phyloP scores from a whole-genome alignment of 257 asterid genomes.

The Scutellaria baicalensis region DNA sequence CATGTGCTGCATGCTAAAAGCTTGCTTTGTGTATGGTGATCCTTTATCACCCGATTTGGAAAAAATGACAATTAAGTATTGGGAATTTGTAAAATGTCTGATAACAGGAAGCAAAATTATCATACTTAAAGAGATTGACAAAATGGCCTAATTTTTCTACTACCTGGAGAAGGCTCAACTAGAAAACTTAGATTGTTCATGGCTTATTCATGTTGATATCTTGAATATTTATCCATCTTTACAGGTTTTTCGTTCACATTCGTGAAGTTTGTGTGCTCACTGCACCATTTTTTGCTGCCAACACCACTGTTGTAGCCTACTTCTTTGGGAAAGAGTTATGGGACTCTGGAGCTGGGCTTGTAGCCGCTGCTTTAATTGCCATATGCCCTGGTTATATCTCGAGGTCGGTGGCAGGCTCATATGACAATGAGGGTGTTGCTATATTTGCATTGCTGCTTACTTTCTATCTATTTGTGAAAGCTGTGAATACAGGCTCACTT shows the following conservation, averaged over 20 bases:
- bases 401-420: slow-evolving; percentile 97
- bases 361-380: slow-evolving; percentile 92
- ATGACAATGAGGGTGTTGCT: slow-evolving; percentile 97
- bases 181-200: neutral
- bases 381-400: slow-evolving; percentile 99
- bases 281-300: slow-evolving; percentile 97
- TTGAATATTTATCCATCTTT: slow-evolving; percentile 8
- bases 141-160: neutral
- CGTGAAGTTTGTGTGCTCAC: slow-evolving; percentile 99
- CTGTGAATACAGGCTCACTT: slow-evolving; percentile 98
- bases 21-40: neutral
- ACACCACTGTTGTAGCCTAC: slow-evolving; percentile 97
- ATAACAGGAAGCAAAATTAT: neutral
- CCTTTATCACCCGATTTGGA: neutral
- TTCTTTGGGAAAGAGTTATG: slow-evolving; percentile 97
- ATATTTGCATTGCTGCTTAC: slow-evolving; percentile 93
- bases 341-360: slow-evolving; percentile 99
- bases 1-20: neutral
- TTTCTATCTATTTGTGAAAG: slow-evolving; percentile 94
- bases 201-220: neutral
- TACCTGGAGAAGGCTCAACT: neutral
- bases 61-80: neutral
- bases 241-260: slow-evolving; percentile 96
- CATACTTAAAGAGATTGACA: neutral
- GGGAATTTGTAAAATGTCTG: neutral